These are phyloP conservation scores for Suillus tomentosus DNA, from an alignment of 768 basidiomycete species.

Conservation along the genomic window DNA sequence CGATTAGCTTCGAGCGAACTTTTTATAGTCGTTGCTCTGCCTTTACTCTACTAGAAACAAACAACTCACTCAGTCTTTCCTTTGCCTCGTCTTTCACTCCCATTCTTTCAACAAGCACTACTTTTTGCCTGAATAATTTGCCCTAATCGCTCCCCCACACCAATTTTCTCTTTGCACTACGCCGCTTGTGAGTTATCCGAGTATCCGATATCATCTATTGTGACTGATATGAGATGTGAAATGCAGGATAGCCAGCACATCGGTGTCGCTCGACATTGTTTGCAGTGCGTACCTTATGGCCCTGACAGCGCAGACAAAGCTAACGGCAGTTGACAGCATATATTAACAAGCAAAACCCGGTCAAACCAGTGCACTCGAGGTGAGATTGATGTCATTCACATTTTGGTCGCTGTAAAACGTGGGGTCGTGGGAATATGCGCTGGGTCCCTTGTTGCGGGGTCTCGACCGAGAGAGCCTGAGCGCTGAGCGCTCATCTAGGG, in stretches of 20 bases:
- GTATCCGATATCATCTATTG: slow-evolving; percentile 6
- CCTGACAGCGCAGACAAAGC: not conserved
- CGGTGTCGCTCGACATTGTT: slow-evolving; percentile 2
- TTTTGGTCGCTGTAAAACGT: slow-evolving; percentile 41
- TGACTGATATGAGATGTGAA: slow-evolving; percentile 13
- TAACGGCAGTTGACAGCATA: not conserved
- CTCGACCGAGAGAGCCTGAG: not conserved
- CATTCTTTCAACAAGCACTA: slow-evolving; percentile 16
- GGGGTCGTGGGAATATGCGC: slow-evolving; percentile 39
- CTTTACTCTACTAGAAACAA: slow-evolving; percentile 25
- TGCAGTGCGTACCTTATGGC: slow-evolving; percentile 5
- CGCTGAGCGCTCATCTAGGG: slow-evolving; percentile 9
- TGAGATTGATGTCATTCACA: slow-evolving; percentile 28
- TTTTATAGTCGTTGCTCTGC: slow-evolving; percentile 32
- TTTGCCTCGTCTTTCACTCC: slow-evolving; percentile 36
- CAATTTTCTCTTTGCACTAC: slow-evolving; percentile 9
- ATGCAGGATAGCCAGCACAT: slow-evolving; percentile 10
- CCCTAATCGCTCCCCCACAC: slow-evolving; percentile 24
- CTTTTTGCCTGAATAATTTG: slow-evolving; percentile 20
- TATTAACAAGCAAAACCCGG: slow-evolving; percentile 5
- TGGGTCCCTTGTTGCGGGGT: slow-evolving; percentile 6
- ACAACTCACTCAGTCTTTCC: slow-evolving; percentile 36
- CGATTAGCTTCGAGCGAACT: slow-evolving; percentile 58
- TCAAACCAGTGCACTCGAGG: slow-evolving; percentile 25
- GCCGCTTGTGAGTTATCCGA: slow-evolving; percentile 22